phyloP scores from a whole-genome alignment of 192 early-diverging fungal species.

The Paraglomus brasilianum region DNA sequence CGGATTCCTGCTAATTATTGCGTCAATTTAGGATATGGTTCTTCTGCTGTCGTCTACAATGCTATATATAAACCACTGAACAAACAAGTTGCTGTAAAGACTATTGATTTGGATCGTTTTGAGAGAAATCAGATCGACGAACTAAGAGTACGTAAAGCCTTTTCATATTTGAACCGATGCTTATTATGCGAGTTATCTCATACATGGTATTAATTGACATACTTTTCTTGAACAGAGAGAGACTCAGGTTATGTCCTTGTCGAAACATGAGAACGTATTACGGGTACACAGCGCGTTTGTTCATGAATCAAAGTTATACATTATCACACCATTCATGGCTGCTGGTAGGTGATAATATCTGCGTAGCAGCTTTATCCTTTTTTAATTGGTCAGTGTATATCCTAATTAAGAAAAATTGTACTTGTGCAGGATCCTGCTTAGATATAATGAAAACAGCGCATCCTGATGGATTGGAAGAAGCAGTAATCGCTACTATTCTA shows the following conservation, averaged over 20 bases:
- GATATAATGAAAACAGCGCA: slow-evolving; percentile 89
- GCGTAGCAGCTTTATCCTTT: slow-evolving; percentile 13
- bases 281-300: slow-evolving; percentile 85
- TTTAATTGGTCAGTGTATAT: background rate
- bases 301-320: slow-evolving; percentile 72
- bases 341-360: slow-evolving; percentile 45
- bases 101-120: slow-evolving; percentile 90
- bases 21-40: slow-evolving; percentile 68
- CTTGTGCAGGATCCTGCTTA: slow-evolving; percentile 67
- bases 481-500: slow-evolving; percentile 73
- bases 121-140: slow-evolving; percentile 91
- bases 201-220: background rate
- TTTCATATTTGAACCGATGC: slow-evolving; percentile 2
- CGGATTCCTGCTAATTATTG: background rate
- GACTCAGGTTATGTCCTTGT: slow-evolving; percentile 83
- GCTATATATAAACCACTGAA: slow-evolving; percentile 73
- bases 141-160: slow-evolving; percentile 59
- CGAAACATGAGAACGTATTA: slow-evolving; percentile 83
- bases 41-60: slow-evolving; percentile 80
- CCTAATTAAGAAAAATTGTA: background rate
- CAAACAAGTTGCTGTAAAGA: slow-evolving; percentile 73
- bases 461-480: slow-evolving; percentile 81
- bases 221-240: slow-evolving; percentile 55
- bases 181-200: background rate
- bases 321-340: slow-evolving; percentile 81